Evolutionary conservation across 2,329 filamentous ascomycete species (phyloP).

Genomic region (Aurifilum marmelostoma): DNA sequence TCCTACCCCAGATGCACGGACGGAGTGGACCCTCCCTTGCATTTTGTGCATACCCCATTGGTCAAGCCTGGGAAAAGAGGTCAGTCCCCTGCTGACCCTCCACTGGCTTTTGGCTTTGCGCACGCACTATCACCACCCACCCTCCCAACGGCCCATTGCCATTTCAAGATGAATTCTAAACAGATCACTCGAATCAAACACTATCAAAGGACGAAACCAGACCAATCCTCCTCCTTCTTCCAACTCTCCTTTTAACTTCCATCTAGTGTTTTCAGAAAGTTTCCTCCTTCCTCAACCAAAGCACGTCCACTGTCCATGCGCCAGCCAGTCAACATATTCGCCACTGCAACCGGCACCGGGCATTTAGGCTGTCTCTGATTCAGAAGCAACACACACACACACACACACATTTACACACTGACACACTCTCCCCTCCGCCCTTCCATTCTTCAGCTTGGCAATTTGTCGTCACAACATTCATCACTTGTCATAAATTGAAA

Average conservation of each 20-base stretch:
- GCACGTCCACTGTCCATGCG: neutral
- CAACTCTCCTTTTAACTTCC: neutral
- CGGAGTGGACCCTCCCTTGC: constrained; percentile 14
- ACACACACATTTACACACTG: no score
- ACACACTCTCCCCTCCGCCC: no score
- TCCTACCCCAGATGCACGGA: constrained; percentile 21
- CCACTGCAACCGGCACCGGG: constrained; percentile 1
- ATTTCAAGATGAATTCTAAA: constrained; percentile 1
- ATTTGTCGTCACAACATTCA: neutral
- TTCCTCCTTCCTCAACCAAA: neutral
- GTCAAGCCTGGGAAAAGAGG: neutral
- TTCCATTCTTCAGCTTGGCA: constrained; percentile 7
- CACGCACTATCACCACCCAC: neutral
- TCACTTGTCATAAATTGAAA: constrained; percentile 17
- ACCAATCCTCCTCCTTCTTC: neutral
- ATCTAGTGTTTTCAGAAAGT: neutral
- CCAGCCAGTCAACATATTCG: neutral
- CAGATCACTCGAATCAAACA: neutral
- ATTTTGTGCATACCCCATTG: neutral
- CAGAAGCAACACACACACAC: no score
- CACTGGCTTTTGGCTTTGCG: neutral
- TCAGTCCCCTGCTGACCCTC: constrained; percentile 5
- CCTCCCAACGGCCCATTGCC: neutral
- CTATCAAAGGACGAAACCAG: neutral
- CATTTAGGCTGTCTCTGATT: constrained; percentile 3